Evolutionary conservation across 2,329 filamentous ascomycete species (phyloP).

Genomic region (Alternaria rosae): DNA sequence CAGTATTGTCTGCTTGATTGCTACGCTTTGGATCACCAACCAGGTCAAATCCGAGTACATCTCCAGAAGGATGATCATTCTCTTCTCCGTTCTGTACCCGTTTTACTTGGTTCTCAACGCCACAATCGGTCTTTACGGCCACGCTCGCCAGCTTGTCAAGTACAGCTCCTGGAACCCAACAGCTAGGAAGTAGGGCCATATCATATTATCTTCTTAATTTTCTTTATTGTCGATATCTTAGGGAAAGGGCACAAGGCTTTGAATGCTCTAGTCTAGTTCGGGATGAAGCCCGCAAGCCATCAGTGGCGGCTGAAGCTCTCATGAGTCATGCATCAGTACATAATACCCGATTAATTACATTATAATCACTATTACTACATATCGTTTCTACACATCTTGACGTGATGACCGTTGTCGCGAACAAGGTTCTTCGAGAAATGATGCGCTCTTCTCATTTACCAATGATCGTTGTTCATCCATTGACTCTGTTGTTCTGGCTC

Average conservation of each 20-base stretch:
- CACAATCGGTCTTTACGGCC: constrained; percentile 57
- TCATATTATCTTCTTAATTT: not conserved
- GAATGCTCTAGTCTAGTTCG: not conserved
- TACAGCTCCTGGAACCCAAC: constrained; percentile 61
- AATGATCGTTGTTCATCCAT: not conserved
- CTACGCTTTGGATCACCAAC: constrained; percentile 57
- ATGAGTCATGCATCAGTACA: not conserved
- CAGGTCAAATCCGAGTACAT: constrained; percentile 57
- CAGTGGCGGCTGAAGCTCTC: not conserved
- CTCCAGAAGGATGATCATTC: constrained; percentile 49
- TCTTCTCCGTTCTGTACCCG: constrained; percentile 55
- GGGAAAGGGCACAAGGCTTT: not conserved
- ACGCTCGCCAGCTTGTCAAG: constrained; percentile 56
- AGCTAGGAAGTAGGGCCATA: constrained; percentile 38
- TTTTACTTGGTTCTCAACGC: constrained; percentile 55
- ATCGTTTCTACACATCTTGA: not conserved
- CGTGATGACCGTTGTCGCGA: not conserved
- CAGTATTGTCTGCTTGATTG: constrained; percentile 53
- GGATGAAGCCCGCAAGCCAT: not conserved
- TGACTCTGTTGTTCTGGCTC: not conserved
- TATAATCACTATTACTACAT: not conserved
- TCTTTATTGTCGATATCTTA: not conserved
- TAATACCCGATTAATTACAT: not conserved
- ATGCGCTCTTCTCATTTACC: not conserved
- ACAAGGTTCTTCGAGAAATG: not conserved